Evolutionary conservation across 1,284 basidiomycete species (phyloP).

Genomic region (Mycosarcoma mackinlayi): DNA sequence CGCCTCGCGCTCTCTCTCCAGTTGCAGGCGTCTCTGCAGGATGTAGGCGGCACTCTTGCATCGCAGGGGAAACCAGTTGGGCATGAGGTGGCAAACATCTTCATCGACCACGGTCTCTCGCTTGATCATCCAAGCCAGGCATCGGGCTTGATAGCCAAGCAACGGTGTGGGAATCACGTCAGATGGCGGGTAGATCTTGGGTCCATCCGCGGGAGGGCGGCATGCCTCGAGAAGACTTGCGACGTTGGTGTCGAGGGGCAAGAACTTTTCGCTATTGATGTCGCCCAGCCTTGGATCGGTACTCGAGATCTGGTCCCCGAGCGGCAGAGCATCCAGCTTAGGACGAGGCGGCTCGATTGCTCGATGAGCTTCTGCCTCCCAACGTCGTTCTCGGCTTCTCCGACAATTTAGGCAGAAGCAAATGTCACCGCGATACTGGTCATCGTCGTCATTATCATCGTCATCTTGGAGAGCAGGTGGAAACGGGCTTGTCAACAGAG

Average conservation of each 20-base stretch:
- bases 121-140: conserved; percentile 48
- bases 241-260: conserved; percentile 45
- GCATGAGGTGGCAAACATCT: conserved; percentile 30
- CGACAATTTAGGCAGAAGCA: conserved; percentile 9
- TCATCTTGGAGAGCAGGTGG: neutral
- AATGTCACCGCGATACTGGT: neutral
- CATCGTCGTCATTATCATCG: conserved; percentile 2
- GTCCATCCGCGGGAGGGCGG: conserved; percentile 34
- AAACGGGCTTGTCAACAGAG: neutral
- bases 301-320: conserved; percentile 15
- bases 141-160: conserved; percentile 46
- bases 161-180: conserved; percentile 42
- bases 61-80: conserved; percentile 43
- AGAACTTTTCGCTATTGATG: conserved; percentile 8
- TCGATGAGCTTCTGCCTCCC: neutral
- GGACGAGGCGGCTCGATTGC: conserved; percentile 1
- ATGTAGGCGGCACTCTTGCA: conserved; percentile 24
- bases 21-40: conserved; percentile 20
- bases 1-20: conserved; percentile 32
- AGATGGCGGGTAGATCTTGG: conserved; percentile 22
- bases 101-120: conserved; percentile 36
- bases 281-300: conserved; percentile 34
- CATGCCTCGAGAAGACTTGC: conserved; percentile 48
- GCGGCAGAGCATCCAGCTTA: conserved; percentile 13
- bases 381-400: neutral